phyloP scores from a whole-genome alignment of 352 stramenopile species.

The Aphanomyces cochlioides region DNA sequence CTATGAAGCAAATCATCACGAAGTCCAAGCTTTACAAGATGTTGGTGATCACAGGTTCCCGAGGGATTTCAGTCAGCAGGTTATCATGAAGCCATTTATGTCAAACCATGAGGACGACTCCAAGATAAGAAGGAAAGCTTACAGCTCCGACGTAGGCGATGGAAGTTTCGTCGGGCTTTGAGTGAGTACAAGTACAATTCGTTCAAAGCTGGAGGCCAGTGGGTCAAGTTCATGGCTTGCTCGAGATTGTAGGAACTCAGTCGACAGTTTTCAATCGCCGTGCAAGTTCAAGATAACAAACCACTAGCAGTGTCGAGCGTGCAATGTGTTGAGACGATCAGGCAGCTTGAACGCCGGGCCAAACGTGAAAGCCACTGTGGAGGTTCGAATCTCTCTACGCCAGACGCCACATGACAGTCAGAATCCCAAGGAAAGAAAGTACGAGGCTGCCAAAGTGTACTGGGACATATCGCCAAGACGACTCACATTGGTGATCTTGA shows the following conservation, averaged over 20 bases:
- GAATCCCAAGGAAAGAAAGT: too few relatives aligned
- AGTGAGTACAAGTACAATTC: neutral
- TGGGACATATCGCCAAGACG: neutral
- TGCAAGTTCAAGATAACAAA: too few relatives aligned
- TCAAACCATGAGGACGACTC: too few relatives aligned
- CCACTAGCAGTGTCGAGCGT: neutral
- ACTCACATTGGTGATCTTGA: neutral
- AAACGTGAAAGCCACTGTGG: neutral
- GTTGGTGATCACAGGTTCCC: neutral
- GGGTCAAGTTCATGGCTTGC: neutral
- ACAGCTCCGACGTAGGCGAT: neutral
- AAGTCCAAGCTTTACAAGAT: neutral
- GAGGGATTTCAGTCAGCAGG: neutral
- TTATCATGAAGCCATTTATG: conserved; percentile 1
- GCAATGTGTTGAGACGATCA: neutral
- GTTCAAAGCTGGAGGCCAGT: neutral
- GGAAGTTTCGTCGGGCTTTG: neutral
- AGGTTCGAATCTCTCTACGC: conserved; percentile 3
- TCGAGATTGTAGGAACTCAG: neutral
- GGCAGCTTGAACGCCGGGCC: neutral
- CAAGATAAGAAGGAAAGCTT: neutral
- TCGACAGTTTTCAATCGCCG: neutral
- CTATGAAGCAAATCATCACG: too few relatives aligned
- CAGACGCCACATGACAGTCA: too few relatives aligned
- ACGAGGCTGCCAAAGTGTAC: neutral